Evolutionary conservation across 306 rosid species (phyloP), one percentile per base, ranked within the genome.

Genomic region (Lathyrus tuberosus): DNA sequence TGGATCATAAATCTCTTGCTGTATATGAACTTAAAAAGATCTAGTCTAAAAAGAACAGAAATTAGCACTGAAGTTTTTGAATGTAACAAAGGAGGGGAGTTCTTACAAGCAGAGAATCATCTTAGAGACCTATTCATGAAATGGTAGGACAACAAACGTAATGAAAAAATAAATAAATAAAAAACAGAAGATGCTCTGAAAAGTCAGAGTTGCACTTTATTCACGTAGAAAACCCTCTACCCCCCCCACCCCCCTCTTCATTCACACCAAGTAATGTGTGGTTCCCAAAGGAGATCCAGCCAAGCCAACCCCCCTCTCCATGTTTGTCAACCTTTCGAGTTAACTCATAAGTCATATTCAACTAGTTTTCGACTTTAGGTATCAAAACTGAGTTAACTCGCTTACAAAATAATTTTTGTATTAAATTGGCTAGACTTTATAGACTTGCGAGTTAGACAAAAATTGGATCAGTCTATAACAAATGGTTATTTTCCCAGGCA

Each of bases 161-260:
- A 51, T 51, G 57, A 51, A 51, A 12, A 51, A 51, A 17, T 41
- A 41, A 41, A n/a, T n/a, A n/a, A n/a, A n/a, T n/a, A n/a, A 41
- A 41, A 41, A 10, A 14, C 28, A 51, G 57, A 51, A 24, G 57
- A 51, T 51, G 28, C 57, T 51, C 57, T 51, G 26, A 51, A 51
- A 9, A 18, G 3, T 51, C 14, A 51, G 57, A 51, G 57, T 51
- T 51, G 57, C 30, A 51, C 14, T 51, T 51, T 10, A 16, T 49
- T 17, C 57, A 49, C 24, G 7, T 10, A 47, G 53, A 47, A 47
- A 47, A 47, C 5, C 53, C 10, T 48, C 54, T 16, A 48, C 54
- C n/a, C n/a, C n/a, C n/a, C n/a, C n/a, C n/a, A n/a, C n/a, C n/a
- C n/a, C n/a, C n/a, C n/a, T n/a, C n/a, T n/a, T n/a, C 49, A 7